phyloP scores from a whole-genome alignment of 495 filamentous ascomycete genomes.

The Penicillium psychrofluorescens region DNA sequence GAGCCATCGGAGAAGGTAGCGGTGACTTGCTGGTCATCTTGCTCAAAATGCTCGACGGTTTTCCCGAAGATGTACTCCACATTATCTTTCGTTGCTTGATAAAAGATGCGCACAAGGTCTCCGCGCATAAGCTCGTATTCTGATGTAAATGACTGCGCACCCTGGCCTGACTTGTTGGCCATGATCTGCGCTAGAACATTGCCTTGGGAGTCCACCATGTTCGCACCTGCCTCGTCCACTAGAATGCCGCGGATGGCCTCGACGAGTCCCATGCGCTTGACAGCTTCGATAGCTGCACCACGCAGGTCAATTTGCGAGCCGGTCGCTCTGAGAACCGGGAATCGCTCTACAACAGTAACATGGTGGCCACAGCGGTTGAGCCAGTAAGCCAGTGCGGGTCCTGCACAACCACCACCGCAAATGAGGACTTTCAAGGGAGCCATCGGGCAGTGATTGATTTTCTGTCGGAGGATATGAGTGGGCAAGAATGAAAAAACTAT shows the following conservation, averaged over 20 bases:
- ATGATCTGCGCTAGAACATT: constrained; percentile 15
- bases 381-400: constrained; percentile 30
- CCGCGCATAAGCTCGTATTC: constrained; percentile 43
- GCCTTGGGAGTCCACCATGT: constrained; percentile 24
- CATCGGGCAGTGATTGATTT: background rate
- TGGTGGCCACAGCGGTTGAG: constrained; percentile 23
- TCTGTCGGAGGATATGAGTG: too few species aligned
- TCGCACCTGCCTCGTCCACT: constrained; percentile 28
- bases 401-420: constrained; percentile 29
- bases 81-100: constrained; percentile 27
- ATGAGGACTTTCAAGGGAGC: constrained; percentile 32
- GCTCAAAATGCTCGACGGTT: constrained; percentile 14
- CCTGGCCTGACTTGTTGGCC: constrained; percentile 27
- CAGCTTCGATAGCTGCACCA: constrained; percentile 25
- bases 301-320: constrained; percentile 38
- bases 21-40: constrained; percentile 19
- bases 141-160: constrained; percentile 25
- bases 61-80: constrained; percentile 33
- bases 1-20: constrained; percentile 32
- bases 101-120: constrained; percentile 30
- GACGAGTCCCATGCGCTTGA: constrained; percentile 34
- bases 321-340: constrained; percentile 18
- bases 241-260: constrained; percentile 19
- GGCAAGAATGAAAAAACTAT: too few species aligned
- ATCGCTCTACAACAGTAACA: constrained; percentile 37